These are phyloP conservation scores for Ilyonectria destructans DNA, from an alignment of 2,329 filamentous ascomycete genomes.

Conservation along the genomic window DNA sequence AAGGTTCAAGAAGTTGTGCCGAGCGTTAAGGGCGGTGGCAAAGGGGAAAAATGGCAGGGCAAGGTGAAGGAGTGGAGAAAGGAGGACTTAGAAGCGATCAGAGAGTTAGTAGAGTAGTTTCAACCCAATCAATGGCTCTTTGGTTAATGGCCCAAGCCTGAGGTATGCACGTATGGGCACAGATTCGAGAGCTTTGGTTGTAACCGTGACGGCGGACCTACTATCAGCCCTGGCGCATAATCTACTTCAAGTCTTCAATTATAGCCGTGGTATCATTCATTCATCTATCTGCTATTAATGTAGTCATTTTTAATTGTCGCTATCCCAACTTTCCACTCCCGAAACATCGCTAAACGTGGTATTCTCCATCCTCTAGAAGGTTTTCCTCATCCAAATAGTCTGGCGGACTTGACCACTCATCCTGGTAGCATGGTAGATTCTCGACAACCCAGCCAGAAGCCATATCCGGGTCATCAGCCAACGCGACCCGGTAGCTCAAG, in stretches of 20 bases:
- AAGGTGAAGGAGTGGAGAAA: constrained; percentile 51
- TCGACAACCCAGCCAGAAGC: constrained; percentile 20
- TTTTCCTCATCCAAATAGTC: constrained; percentile 17
- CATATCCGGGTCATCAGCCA: constrained; percentile 73
- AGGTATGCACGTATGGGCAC: not conserved
- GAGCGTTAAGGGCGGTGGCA: constrained; percentile 50
- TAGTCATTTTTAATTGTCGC: no score
- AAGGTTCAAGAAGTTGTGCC: constrained; percentile 31
- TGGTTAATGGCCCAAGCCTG: not conserved
- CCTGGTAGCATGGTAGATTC: constrained; percentile 24
- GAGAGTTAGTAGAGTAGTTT: constrained; percentile 36
- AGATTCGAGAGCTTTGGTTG: not conserved
- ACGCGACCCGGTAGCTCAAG: constrained; percentile 86
- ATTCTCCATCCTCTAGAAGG: not conserved
- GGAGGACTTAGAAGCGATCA: constrained; percentile 42
- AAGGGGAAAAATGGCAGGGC: constrained; percentile 52
- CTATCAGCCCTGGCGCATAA: not conserved
- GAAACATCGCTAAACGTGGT: not conserved
- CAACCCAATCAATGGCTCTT: not conserved
- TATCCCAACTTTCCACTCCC: not conserved
- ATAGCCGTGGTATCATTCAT: not conserved
- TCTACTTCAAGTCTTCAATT: not conserved
- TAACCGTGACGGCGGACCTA: not conserved
- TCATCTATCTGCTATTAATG: not conserved
- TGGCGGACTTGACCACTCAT: constrained; percentile 27